phyloP scores from a whole-genome alignment of 148 eudicot species.

The Rhododendron griersonianum region DNA sequence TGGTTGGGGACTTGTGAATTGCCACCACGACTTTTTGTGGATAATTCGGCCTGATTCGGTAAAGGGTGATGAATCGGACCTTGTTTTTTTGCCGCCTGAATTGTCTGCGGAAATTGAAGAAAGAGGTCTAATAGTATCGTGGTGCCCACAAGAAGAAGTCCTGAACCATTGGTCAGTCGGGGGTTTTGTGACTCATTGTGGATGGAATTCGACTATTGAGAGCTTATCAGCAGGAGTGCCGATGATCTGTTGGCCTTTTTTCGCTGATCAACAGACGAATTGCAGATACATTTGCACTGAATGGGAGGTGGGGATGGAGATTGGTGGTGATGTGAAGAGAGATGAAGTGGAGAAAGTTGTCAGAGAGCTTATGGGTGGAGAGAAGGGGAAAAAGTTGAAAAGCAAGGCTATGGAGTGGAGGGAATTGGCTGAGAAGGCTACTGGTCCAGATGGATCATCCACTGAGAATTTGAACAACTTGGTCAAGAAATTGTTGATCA shows the following conservation, averaged over 20 bases:
- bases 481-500: neutral
- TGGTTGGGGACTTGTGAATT: neutral
- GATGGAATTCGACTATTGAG: neutral
- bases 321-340: neutral
- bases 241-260: neutral
- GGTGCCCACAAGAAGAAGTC: slow-evolving; percentile 7
- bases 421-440: neutral
- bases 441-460: neutral
- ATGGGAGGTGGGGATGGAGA: neutral
- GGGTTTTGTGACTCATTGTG: neutral
- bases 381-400: neutral
- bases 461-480: neutral
- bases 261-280: neutral
- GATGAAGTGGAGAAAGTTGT: neutral
- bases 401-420: neutral
- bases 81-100: neutral
- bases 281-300: neutral
- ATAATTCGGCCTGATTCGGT: neutral
- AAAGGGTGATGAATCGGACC: neutral
- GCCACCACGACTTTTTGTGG: neutral
- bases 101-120: neutral
- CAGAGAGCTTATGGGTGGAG: neutral
- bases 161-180: neutral
- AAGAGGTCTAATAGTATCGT: slow-evolving; percentile 9
- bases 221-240: neutral